Conservation (phyloP, 2,329 filamentous ascomycete species). For the Rhynchosporium graminicola region DNA sequence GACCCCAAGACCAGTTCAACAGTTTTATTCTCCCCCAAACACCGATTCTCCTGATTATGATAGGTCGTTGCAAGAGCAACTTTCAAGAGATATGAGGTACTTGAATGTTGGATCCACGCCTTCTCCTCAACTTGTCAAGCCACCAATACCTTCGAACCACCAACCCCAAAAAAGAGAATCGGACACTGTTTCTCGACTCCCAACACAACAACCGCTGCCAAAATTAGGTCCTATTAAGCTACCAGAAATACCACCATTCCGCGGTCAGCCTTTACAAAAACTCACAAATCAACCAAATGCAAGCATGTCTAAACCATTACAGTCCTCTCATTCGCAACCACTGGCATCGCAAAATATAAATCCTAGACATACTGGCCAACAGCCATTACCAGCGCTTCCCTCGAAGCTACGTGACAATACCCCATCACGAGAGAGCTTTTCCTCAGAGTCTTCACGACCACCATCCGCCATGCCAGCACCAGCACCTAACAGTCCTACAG, state of each 20-base stretch:
- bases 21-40: conserved; percentile 45
- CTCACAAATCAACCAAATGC: conserved; percentile 37
- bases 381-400: conserved; percentile 39
- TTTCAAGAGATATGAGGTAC: conserved; percentile 62
- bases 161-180: conserved; percentile 30
- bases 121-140: conserved; percentile 34
- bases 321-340: conserved; percentile 28
- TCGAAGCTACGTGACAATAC: conserved; percentile 39
- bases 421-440: conserved; percentile 37
- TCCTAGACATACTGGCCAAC: conserved; percentile 33
- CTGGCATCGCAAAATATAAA: conserved; percentile 36
- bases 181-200: conserved; percentile 31
- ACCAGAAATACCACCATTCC: conserved; percentile 43
- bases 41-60: conserved; percentile 61
- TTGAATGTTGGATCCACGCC: conserved; percentile 49
- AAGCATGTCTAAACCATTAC: conserved; percentile 35
- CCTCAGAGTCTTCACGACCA: conserved; percentile 37
- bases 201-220: conserved; percentile 40
- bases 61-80: conserved; percentile 59
- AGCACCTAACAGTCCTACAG: conserved; percentile 58
- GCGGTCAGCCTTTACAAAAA: conserved; percentile 38
- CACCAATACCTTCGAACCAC: conserved; percentile 29
- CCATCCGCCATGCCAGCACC: conserved; percentile 57
- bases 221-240: conserved; percentile 42
- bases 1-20: conserved; percentile 53